Conservation (phyloP, 2,329 filamentous ascomycete genomes). For the Boeremia lycopersici region DNA sequence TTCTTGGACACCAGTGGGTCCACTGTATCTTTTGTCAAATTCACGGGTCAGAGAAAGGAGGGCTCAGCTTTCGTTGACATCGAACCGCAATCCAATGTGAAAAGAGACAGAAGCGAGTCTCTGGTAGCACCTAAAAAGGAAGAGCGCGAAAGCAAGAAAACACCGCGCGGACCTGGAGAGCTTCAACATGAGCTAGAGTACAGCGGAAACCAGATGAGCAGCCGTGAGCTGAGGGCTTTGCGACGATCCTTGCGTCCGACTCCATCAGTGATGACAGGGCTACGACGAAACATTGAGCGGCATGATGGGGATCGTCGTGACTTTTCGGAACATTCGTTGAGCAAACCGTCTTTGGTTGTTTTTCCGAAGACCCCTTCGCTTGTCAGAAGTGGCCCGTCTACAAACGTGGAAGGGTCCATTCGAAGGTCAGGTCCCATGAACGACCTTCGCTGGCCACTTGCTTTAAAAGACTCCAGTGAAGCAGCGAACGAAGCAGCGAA, state of each 20-base stretch:
- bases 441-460: background rate
- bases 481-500: background rate
- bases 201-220: background rate
- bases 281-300: background rate
- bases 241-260: background rate
- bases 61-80: conserved; percentile 31
- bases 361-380: background rate
- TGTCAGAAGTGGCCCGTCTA: background rate
- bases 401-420: background rate
- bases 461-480: background rate
- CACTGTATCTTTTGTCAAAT: conserved; percentile 26
- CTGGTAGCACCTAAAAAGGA: background rate
- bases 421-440: background rate
- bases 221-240: background rate
- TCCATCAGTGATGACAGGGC: background rate
- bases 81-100: conserved; percentile 18
- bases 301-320: background rate
- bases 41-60: conserved; percentile 32
- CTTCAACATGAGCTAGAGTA: too few species aligned
- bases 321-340: background rate
- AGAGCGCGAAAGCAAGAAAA: background rate
- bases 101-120: conserved; percentile 1
- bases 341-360: background rate
- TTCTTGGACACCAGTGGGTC: conserved; percentile 39
- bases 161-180: background rate